Conservation (phyloP, 1,284 basidiomycete genomes). For the Ceratobasidium sp. region DNA sequence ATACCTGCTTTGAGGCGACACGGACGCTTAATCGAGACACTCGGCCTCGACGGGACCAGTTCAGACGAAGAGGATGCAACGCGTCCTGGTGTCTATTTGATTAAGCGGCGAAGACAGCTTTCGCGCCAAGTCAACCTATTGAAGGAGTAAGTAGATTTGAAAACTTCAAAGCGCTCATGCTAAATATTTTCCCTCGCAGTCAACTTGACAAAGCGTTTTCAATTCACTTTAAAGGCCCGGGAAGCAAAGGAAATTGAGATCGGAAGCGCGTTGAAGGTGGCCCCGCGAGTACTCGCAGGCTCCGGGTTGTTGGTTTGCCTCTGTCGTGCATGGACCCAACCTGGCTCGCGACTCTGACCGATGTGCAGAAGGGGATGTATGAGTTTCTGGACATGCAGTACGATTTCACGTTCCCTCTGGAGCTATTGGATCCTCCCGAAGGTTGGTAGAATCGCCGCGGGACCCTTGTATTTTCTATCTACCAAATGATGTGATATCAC, state of each 20-base stretch:
- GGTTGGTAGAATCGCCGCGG: too few relatives aligned
- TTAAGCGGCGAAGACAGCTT: constrained; percentile 10
- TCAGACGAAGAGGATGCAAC: constrained; percentile 6
- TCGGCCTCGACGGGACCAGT: constrained; percentile 3
- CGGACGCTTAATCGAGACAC: constrained; percentile 3
- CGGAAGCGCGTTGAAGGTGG: background rate
- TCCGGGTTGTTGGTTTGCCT: background rate
- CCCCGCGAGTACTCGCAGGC: background rate
- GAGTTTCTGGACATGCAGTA: background rate
- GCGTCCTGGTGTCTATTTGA: background rate
- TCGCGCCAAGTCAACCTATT: background rate
- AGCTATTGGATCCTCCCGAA: background rate
- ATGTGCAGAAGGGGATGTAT: constrained; percentile 1
- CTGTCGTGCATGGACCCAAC: constrained; percentile 9
- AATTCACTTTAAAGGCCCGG: constrained; percentile 7
- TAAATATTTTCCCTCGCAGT: background rate
- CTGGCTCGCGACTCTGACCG: background rate
- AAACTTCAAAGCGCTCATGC: too few relatives aligned
- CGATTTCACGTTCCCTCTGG: background rate
- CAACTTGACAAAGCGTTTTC: background rate
- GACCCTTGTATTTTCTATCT: too few relatives aligned
- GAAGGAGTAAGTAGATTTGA: background rate
- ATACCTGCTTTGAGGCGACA: background rate
- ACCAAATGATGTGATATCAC: too few relatives aligned
- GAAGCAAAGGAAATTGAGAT: background rate